Conservation (phyloP, 441 rosid species). For the Euphorbia celastroides region DNA sequence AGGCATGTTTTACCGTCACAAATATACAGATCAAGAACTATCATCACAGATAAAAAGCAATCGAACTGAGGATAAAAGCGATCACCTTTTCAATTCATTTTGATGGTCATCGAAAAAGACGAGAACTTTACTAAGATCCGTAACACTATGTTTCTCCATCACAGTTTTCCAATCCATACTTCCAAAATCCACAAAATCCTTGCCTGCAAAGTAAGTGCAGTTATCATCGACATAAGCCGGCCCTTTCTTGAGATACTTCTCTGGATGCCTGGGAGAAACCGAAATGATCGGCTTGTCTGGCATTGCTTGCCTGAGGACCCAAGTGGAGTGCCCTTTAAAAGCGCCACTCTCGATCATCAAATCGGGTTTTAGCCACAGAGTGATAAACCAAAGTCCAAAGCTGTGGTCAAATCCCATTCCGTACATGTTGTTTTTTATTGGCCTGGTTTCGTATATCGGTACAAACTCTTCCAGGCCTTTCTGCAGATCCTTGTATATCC, state of each 20-base stretch:
- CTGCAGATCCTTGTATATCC: slow-evolving; percentile 90
- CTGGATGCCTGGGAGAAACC: slow-evolving; percentile 88
- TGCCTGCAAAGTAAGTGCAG: slow-evolving; percentile 96
- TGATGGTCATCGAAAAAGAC: slow-evolving; percentile 96
- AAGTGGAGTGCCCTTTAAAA: slow-evolving; percentile 97
- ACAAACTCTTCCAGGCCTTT: slow-evolving; percentile 89
- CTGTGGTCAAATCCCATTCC: slow-evolving; percentile 99
- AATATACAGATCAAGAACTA: slow-evolving; percentile 19
- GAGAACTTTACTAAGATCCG: slow-evolving; percentile 60
- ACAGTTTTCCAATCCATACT: slow-evolving; percentile 74
- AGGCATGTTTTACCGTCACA: slow-evolving; percentile 66
- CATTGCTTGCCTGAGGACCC: slow-evolving; percentile 98
- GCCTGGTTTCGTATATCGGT: slow-evolving; percentile 81
- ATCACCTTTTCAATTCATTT: slow-evolving; percentile 87
- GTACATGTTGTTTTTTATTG: slow-evolving; percentile 83
- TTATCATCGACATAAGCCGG: slow-evolving; percentile 95
- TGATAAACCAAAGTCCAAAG: slow-evolving; percentile 96
- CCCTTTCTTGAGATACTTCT: slow-evolving; percentile 83
- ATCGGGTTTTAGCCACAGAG: slow-evolving; percentile 83
- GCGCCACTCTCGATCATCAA: slow-evolving; percentile 98
- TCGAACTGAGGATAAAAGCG: neutral
- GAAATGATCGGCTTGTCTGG: slow-evolving; percentile 72
- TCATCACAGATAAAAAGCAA: slow-evolving; percentile 8
- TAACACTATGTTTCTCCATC: slow-evolving; percentile 58
- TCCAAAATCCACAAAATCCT: slow-evolving; percentile 96